phyloP scores from a whole-genome alignment of 1,284 basidiomycete species.

The Singerocomus inundabilis region DNA sequence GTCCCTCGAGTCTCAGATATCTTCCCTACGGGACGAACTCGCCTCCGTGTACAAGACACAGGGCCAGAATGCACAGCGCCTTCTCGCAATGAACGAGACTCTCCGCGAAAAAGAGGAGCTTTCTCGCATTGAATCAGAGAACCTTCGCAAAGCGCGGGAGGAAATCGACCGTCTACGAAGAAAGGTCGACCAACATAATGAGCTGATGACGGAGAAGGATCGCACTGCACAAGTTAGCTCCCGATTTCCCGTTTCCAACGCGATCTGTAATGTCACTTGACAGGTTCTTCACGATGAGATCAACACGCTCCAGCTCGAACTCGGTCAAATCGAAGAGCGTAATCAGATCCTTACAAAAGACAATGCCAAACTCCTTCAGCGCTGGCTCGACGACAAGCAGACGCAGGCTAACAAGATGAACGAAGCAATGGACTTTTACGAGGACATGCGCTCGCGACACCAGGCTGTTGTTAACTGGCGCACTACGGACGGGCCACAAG shows the following conservation, averaged over 20 bases:
- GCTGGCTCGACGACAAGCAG: slow-evolving; percentile 95
- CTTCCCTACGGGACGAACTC: slow-evolving; percentile 85
- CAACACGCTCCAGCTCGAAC: slow-evolving; percentile 84
- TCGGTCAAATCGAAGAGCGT: slow-evolving; percentile 84
- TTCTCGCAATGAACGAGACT: slow-evolving; percentile 91
- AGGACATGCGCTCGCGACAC: slow-evolving; percentile 72
- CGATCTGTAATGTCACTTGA: neutral
- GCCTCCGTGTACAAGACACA: slow-evolving; percentile 95
- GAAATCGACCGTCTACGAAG: slow-evolving; percentile 69
- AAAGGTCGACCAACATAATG: slow-evolving; percentile 82
- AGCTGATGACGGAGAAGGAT: slow-evolving; percentile 86
- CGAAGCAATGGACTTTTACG: slow-evolving; percentile 82
- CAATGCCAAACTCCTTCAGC: slow-evolving; percentile 91
- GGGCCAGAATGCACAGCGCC: slow-evolving; percentile 90
- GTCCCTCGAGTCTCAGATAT: slow-evolving; percentile 92
- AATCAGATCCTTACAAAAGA: slow-evolving; percentile 86
- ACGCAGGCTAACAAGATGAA: slow-evolving; percentile 94
- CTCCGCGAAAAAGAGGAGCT: slow-evolving; percentile 89
- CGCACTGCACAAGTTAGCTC: slow-evolving; percentile 76
- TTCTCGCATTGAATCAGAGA: slow-evolving; percentile 74
- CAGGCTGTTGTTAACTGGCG: slow-evolving; percentile 56
- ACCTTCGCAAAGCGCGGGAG: slow-evolving; percentile 66
- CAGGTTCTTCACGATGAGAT: slow-evolving; percentile 95
- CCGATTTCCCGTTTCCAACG: neutral
- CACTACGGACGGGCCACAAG: slow-evolving; percentile 38